Evolutionary conservation across 495 filamentous ascomycete species (phyloP).

Genomic region (Aspergillus haitiensis): DNA sequence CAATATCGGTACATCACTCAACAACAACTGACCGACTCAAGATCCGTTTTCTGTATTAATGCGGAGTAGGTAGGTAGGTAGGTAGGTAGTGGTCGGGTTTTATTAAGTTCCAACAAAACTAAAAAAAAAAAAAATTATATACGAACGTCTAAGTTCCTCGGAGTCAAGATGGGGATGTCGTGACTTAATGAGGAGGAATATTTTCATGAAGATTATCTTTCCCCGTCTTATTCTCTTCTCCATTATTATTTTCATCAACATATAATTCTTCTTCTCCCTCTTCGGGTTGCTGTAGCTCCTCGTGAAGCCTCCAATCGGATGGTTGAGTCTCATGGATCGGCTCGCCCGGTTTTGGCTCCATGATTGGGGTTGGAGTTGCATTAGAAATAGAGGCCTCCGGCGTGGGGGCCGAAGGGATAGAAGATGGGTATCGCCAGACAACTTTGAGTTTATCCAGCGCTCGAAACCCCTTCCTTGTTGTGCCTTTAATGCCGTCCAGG

Average conservation of each 20-base stretch:
- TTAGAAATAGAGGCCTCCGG: too few relatives aligned
- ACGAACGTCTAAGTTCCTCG: too few relatives aligned
- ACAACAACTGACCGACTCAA: too few relatives aligned
- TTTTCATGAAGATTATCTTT: background rate
- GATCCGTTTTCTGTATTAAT: too few relatives aligned
- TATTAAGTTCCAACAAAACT: too few relatives aligned
- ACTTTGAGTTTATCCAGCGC: conserved; percentile 84
- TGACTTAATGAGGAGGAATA: too few relatives aligned
- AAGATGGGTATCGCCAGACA: conserved; percentile 66
- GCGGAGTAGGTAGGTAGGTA: too few relatives aligned
- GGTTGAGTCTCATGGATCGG: conserved; percentile 64
- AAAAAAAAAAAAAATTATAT: too few relatives aligned
- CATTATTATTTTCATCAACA: background rate
- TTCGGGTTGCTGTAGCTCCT: conserved; percentile 8
- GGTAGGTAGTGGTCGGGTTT: too few relatives aligned
- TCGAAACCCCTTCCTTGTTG: conserved; percentile 70
- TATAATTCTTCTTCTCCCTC: conserved; percentile 9
- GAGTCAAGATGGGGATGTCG: too few relatives aligned
- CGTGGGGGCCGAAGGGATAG: conserved; percentile 12
- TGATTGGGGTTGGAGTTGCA: conserved; percentile 34
- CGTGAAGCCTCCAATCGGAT: conserved; percentile 67
- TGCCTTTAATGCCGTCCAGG: conserved; percentile 79
- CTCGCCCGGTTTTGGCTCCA: conserved; percentile 59
- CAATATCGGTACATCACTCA: too few relatives aligned
- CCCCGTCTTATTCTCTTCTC: background rate